Base-by-base conservation (phyloP, 306 rosid genomes). In the Sesbania bispinosa region DNA sequence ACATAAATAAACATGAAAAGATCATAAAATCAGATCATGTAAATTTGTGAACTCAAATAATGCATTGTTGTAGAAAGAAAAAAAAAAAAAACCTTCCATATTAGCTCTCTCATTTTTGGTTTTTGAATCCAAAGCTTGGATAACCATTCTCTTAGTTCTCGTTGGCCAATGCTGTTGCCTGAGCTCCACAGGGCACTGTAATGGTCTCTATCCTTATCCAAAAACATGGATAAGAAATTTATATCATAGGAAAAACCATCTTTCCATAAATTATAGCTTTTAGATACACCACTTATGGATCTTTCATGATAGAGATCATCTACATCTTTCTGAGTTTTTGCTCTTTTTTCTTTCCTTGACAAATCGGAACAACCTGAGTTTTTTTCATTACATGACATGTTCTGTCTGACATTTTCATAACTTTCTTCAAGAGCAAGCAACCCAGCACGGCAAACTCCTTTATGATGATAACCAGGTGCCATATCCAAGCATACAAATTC, bases 381-480 rank as follows among this genome's bases (percentile, higher is more conserved):
- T 30, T 75, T 58, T 38, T 67, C 79, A 47, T 64, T 62, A 79
- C 73, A 55, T 10, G 82, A 20, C 27, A 75, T 23, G 33, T 74
- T 77, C 67, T 82, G 74, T 72, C 64, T 66, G 29, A 78, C 67
- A 77, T 85, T 83, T 77, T 83, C 95, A 15, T 80, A 75, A 78
- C 62, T 70, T 62, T 80, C 81, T 58, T 67, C 90, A 82, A 89
- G 84, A 42, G 97, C 99, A 77, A 94, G 97, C 77, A 89, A 80
- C 63, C 99, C 99, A 79, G 82, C 97, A 81, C 96, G 95, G 71
- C 97, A 94, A 78, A 91, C 93, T 79, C 99, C 99, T 88, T 94
- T 94, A 58, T 94, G 99, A 66, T 77, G 88, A 78, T 89, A 88
- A 67, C 99, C 99, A 85, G 97, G 99, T 54, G 99, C 96, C 99